These are phyloP conservation scores for Paecilomyces fulvus DNA, from an alignment of 2,329 filamentous ascomycete genomes.

Conservation along the genomic window DNA sequence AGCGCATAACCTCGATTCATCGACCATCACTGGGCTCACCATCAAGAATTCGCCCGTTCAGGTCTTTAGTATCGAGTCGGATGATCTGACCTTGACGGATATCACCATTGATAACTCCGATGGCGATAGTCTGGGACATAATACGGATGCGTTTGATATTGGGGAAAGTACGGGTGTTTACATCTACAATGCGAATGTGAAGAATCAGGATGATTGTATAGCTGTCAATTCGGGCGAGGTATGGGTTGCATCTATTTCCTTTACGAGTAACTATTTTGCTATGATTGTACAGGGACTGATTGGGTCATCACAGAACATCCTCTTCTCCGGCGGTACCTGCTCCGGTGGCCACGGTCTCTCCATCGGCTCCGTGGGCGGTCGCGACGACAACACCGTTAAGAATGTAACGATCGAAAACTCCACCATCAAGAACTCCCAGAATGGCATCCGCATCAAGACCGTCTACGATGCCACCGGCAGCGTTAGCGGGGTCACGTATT, in stretches of 20 bases:
- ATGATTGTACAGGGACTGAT: not conserved
- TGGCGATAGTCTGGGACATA: constrained; percentile 42
- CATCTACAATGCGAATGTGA: constrained; percentile 46
- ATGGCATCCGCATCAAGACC: constrained; percentile 50
- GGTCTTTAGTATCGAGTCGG: constrained; percentile 32
- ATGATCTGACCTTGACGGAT: constrained; percentile 43
- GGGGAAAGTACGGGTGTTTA: constrained; percentile 41
- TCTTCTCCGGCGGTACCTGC: constrained; percentile 39
- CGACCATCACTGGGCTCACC: constrained; percentile 21
- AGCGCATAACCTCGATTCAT: constrained; percentile 26
- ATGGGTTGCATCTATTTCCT: not conserved
- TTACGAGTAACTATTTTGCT: not conserved
- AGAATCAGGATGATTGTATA: constrained; percentile 56
- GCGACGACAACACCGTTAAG: constrained; percentile 45
- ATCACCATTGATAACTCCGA: constrained; percentile 52
- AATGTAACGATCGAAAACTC: constrained; percentile 43
- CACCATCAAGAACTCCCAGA: constrained; percentile 37
- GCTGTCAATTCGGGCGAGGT: constrained; percentile 46
- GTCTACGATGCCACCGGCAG: constrained; percentile 44
- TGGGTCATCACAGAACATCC: constrained; percentile 30
- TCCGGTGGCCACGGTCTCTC: constrained; percentile 27
- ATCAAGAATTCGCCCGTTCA: constrained; percentile 29
- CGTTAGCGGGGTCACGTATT: constrained; percentile 47
- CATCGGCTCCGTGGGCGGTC: constrained; percentile 36
- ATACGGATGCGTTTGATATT: constrained; percentile 55